Evolutionary conservation across 129 eudicot genomes (phyloP), one percentile per base, ranked within the genome.

Genomic region (Mikania micrantha): DNA sequence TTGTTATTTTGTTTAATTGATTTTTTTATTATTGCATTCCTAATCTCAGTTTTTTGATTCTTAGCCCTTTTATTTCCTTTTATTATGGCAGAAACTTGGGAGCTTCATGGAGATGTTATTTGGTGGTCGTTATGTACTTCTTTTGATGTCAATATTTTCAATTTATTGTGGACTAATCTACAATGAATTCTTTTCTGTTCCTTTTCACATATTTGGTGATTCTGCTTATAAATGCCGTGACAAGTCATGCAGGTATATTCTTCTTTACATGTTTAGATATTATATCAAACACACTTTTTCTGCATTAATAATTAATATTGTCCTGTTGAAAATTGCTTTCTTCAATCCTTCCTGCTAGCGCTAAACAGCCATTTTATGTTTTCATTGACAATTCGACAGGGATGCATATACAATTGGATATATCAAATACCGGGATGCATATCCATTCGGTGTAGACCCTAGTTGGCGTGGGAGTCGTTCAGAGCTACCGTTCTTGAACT

Each of bases 71-170:
- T 25, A 4, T 40, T 35, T 21, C 31, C 25, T 38, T 76, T 73
- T 44, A 22, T 52, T 42, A n/a, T 74, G 60, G 49, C 93, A 94
- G 99, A 94, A 87, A 89, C 95, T 89, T 60, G 99, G 97, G 67
- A 94, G 97, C 88, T 86, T 94, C 75, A 94, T 94, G 99, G 99
- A 94, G 84, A 89, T 94, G 99, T 84, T 94, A 36, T 89, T 87
- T 83, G 99, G 97, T 48, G 99, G 99, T 40, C 99, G 97, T 60
- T 94, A 89, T 78, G 82, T 94, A 63, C 90, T 94, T 68, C 93
- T 94, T 36, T 66, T 89, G 82, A 89, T 94, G 99, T 86, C 99
- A 45, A 69, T 94, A 57, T 94, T 94, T 73, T 94, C 99, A 50
- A 89, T 94, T 36, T 89, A 89, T 61, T 94, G 99, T 83, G 99